A percentile compares a stretch with the other conserved stretches of the same genome.
phyloP scores from a whole-genome alignment of 306 rosid genomes.

The Cicer cuneatum region DNA sequence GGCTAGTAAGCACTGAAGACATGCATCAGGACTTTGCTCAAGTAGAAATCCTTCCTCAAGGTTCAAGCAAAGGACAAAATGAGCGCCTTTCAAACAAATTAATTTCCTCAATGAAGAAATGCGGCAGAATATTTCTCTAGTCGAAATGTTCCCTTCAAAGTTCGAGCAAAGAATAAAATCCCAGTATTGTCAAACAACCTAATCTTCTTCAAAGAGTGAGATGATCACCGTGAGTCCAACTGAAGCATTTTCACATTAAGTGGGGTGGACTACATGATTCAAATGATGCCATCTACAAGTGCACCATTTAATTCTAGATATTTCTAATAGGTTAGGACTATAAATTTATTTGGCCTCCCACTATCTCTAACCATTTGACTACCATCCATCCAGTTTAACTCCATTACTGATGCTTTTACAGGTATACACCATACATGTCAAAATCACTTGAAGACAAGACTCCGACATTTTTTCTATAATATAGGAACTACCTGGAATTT shows the following conservation, averaged over 20 bases:
- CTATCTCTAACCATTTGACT: slow-evolving; percentile 3
- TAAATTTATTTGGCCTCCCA: neutral
- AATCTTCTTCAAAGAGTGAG: neutral
- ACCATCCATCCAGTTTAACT: neutral
- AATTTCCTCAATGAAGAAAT: slow-evolving; percentile 19
- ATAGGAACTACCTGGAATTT: neutral
- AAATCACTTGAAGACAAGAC: neutral
- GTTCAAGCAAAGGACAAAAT: slow-evolving; percentile 23
- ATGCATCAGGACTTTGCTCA: slow-evolving; percentile 4
- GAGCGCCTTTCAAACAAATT: neutral
- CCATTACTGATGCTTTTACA: neutral
- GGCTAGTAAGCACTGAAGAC: neutral
- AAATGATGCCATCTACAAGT: too few relatives aligned
- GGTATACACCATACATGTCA: neutral
- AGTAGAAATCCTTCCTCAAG: slow-evolving; percentile 15
- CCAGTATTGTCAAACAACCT: neutral
- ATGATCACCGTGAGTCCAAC: too few relatives aligned
- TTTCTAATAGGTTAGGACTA: too few relatives aligned
- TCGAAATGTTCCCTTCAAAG: neutral
- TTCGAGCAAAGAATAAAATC: slow-evolving; percentile 20
- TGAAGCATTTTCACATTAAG: too few relatives aligned
- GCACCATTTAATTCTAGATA: too few relatives aligned
- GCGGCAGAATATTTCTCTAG: neutral
- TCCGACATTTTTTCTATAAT: neutral
- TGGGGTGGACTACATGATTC: too few relatives aligned